Conservation (phyloP, 2,329 filamentous ascomycete genomes). For the Colletotrichum kahawae region DNA sequence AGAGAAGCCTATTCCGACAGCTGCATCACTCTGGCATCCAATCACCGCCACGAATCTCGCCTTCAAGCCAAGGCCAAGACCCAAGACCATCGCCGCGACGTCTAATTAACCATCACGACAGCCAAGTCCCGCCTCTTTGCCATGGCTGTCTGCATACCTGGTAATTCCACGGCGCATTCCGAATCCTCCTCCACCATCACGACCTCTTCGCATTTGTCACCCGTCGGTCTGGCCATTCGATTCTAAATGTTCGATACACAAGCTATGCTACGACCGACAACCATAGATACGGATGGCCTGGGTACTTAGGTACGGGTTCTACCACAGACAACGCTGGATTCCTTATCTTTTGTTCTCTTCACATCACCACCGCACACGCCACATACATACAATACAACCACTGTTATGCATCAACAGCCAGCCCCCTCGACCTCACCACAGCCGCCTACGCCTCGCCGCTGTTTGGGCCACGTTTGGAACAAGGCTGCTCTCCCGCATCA, state of each 20-base stretch:
- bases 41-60: neutral
- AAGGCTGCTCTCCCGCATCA: conserved; percentile 5
- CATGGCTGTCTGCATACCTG: neutral
- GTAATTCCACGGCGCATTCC: neutral
- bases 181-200: neutral
- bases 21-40: neutral
- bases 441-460: neutral
- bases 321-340: neutral
- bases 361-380: neutral
- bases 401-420: neutral
- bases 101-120: neutral
- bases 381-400: neutral
- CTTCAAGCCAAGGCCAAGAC: neutral
- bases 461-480: conserved; percentile 21
- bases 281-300: neutral
- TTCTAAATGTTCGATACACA: neutral
- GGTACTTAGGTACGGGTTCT: neutral
- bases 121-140: neutral
- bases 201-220: neutral
- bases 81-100: neutral
- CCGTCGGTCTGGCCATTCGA: neutral
- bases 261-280: neutral
- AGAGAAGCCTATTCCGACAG: conserved; percentile 11
- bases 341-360: neutral
- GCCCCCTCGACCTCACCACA: neutral